These are phyloP conservation scores for Draba incana DNA, from an alignment of 345 rosid genomes.

Conservation along the genomic window DNA sequence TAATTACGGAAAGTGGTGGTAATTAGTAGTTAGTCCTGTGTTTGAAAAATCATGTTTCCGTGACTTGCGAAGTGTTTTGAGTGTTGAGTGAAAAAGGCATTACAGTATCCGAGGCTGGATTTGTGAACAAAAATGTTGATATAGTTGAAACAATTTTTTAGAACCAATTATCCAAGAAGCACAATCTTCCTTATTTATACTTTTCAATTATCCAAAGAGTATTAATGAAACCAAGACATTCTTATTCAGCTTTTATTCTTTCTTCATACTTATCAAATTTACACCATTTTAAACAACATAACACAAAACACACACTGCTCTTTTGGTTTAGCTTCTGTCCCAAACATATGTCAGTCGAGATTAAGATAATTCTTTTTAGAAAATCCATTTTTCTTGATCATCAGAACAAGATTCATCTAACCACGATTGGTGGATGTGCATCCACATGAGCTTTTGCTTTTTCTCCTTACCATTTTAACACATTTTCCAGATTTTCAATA, in stretches of 20 bases:
- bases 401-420: constrained; percentile 30
- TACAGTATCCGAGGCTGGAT: constrained; percentile 27
- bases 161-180: neutral
- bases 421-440: constrained; percentile 44
- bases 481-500: constrained; percentile 23
- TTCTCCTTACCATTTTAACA: constrained; percentile 31
- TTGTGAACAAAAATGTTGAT: neutral
- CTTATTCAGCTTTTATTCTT: neutral
- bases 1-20: constrained; percentile 42
- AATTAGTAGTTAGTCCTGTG: constrained; percentile 32
- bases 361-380: constrained; percentile 23
- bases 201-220: constrained; percentile 13
- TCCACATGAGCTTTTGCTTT: constrained; percentile 37
- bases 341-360: constrained; percentile 33
- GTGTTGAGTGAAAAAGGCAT: neutral
- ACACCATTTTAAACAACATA: constrained; percentile 21
- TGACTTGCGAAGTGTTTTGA: constrained; percentile 23
- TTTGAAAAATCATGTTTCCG: constrained; percentile 39
- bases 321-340: constrained; percentile 33
- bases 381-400: constrained; percentile 39
- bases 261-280: constrained; percentile 9
- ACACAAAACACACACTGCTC: constrained; percentile 27
- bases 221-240: constrained; percentile 16
- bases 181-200: neutral
- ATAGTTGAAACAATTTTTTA: neutral